These are phyloP conservation scores for Thelephora terrestris DNA, from an alignment of 1,284 basidiomycete species.

Conservation along the genomic window DNA sequence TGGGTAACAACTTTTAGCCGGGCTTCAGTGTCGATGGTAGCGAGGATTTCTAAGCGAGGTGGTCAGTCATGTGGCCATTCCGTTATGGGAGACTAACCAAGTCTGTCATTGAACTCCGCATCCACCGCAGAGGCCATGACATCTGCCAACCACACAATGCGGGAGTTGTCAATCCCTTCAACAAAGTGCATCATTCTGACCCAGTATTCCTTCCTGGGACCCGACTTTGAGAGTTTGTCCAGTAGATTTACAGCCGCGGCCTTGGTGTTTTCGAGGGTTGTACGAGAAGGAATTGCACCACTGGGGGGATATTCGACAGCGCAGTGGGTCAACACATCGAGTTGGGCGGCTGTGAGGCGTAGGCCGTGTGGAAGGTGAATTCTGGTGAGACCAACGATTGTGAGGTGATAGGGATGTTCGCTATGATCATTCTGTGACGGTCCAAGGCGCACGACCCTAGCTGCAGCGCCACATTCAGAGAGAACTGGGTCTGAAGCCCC, in stretches of 20 bases:
- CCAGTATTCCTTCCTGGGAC: slow-evolving; percentile 49
- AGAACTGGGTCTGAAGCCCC: slow-evolving; percentile 19
- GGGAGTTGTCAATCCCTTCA: slow-evolving; percentile 50
- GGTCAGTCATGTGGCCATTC: neutral
- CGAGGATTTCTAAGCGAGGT: slow-evolving; percentile 40
- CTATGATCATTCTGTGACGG: slow-evolving; percentile 28
- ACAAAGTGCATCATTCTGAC: slow-evolving; percentile 52
- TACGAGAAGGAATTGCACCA: slow-evolving; percentile 37
- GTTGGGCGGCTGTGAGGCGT: slow-evolving; percentile 14
- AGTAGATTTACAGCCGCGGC: slow-evolving; percentile 52
- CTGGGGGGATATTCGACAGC: slow-evolving; percentile 40
- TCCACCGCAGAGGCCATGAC: slow-evolving; percentile 55
- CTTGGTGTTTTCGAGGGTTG: slow-evolving; percentile 55
- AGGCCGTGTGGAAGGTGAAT: slow-evolving; percentile 30
- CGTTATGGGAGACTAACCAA: slow-evolving; percentile 34
- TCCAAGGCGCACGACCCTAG: slow-evolving; percentile 54
- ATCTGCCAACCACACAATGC: slow-evolving; percentile 64
- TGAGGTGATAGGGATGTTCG: slow-evolving; percentile 39
- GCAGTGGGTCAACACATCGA: slow-evolving; percentile 27
- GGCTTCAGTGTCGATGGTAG: slow-evolving; percentile 42
- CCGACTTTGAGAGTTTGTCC: slow-evolving; percentile 54
- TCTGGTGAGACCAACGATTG: slow-evolving; percentile 55
- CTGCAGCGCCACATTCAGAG: slow-evolving; percentile 34
- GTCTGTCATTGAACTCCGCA: slow-evolving; percentile 56
- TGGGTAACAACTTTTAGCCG: slow-evolving; percentile 55